Base-by-base conservation (phyloP, 2,329 filamentous ascomycete genomes). In the Amylocarpus encephaloides region DNA sequence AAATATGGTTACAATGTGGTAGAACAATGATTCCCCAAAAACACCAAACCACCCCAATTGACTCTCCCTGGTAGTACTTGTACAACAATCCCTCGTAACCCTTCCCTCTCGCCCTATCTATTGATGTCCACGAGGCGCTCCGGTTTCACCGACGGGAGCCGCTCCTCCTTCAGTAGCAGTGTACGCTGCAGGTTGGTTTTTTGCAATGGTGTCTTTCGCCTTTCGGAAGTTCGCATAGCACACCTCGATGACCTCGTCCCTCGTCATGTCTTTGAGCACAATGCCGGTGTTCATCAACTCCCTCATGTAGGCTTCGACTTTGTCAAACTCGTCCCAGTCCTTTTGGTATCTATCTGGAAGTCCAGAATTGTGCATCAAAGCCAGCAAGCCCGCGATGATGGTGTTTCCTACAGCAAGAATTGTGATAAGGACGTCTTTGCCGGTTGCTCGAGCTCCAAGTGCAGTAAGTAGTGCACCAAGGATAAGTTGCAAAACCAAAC, bases 391-490 rank as follows among this genome's bases (percentile, higher is more conserved):
- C 1, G 52, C 52, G 33, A 44, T 35, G 2, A 55, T 49, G n/a
- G 52, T 54, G 30, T 54, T 63, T 4, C 48, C 48, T 7, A 57
- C 57, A 2, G 61, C 61, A 2, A 63, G 45, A 2, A 59, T 36
- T 1, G 58, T 62, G 15, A 61, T 59, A 2, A 51, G 43, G 7
- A 52, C 36, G 10, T 49, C 48, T 36, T 52, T 53, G 2, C 44
- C 42, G 7, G 40, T 45, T 2, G 54, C 40, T 1, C 45, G 49
- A 0, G 59, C 52, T 10, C 58, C 56, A 2, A 63, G 52, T 9
- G 55, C 61, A 6, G 59, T 63, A 6, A 62, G 48, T 2, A 56
- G 47, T 1, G 59, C 59, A 5, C 59, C 61, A 33, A 63, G 52
- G 6, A 63, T 11, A 5, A 63, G 51, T 38, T 62, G 60, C 1